phyloP scores from a whole-genome alignment of 2,329 filamentous ascomycete species.

The Scortechinia acanthostroma region DNA sequence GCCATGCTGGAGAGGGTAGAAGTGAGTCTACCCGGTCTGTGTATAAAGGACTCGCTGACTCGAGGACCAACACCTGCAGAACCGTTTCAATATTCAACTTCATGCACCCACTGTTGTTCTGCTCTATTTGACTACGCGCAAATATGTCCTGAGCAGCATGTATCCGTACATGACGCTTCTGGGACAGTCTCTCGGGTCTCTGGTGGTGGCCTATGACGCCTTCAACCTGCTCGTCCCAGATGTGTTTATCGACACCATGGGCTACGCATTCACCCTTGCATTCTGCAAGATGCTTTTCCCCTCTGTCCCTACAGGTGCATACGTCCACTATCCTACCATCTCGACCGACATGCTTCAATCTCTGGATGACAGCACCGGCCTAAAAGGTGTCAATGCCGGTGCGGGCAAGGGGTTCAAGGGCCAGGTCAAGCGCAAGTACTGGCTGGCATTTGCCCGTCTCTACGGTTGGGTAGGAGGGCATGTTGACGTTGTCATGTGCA shows the following conservation, averaged over 20 bases:
- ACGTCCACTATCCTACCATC: slow-evolving; percentile 67
- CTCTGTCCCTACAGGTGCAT: slow-evolving; percentile 51
- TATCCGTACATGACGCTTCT: slow-evolving; percentile 62
- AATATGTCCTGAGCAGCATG: slow-evolving; percentile 52
- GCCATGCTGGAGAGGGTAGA: slow-evolving; percentile 49
- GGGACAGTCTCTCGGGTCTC: slow-evolving; percentile 56
- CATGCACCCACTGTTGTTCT: slow-evolving; percentile 52
- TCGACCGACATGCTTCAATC: slow-evolving; percentile 63
- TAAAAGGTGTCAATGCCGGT: slow-evolving; percentile 15
- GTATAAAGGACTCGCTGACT: neutral
- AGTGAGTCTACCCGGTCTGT: slow-evolving; percentile 14
- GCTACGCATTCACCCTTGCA: slow-evolving; percentile 58
- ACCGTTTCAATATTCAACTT: slow-evolving; percentile 59
- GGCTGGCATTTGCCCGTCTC: slow-evolving; percentile 52
- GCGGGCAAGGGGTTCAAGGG: slow-evolving; percentile 50
- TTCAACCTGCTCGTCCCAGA: slow-evolving; percentile 59
- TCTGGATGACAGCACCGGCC: slow-evolving; percentile 19
- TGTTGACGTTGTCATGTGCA: slow-evolving; percentile 65
- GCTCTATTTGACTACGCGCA: slow-evolving; percentile 55
- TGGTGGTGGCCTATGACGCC: slow-evolving; percentile 57
- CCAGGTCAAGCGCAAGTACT: slow-evolving; percentile 53
- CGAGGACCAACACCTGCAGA: slow-evolving; percentile 14
- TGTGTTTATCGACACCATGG: slow-evolving; percentile 66
- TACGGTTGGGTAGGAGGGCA: slow-evolving; percentile 57
- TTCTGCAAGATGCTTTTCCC: slow-evolving; percentile 56